Conservation (phyloP, 169 alveolate species). For the Plasmodium knowlesi region DNA sequence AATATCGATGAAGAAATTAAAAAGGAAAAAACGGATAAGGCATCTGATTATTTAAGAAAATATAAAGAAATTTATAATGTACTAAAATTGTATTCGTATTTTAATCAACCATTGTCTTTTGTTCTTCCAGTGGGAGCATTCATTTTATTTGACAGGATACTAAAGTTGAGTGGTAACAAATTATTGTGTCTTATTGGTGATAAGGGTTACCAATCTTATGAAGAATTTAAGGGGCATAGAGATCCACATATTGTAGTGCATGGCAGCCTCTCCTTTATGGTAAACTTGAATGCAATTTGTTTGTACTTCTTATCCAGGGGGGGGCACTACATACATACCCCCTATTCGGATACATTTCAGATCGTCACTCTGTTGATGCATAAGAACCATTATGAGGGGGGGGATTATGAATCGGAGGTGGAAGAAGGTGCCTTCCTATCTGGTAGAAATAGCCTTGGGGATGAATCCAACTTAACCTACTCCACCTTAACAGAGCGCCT, state of each 20-base stretch:
- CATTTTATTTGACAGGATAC: constrained; percentile 78
- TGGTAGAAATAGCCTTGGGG: not conserved
- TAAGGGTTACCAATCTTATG: constrained; percentile 87
- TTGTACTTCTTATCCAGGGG: constrained; percentile 83
- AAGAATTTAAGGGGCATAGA: constrained; percentile 83
- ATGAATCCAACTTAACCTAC: not conserved
- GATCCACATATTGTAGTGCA: constrained; percentile 90
- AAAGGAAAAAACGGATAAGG: constrained; percentile 14
- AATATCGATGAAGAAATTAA: constrained; percentile 66
- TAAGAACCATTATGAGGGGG: not conserved
- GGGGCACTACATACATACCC: constrained; percentile 85
- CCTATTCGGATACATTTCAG: constrained; percentile 87
- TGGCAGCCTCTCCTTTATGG: constrained; percentile 89
- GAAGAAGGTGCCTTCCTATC: not conserved
- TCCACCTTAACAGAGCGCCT: not conserved
- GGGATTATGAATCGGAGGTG: not conserved
- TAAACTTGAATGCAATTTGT: constrained; percentile 86
- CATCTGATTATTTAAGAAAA: constrained; percentile 73
- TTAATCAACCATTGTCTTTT: constrained; percentile 81
- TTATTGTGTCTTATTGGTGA: constrained; percentile 86
- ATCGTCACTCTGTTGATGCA: constrained; percentile 79
- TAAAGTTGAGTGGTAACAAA: constrained; percentile 78
- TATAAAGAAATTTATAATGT: constrained; percentile 77
- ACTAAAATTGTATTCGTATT: constrained; percentile 76
- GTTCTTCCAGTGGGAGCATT: constrained; percentile 88